phyloP scores from a whole-genome alignment of 2,329 filamentous ascomycete species.

The Arthrocladium fulminans region DNA sequence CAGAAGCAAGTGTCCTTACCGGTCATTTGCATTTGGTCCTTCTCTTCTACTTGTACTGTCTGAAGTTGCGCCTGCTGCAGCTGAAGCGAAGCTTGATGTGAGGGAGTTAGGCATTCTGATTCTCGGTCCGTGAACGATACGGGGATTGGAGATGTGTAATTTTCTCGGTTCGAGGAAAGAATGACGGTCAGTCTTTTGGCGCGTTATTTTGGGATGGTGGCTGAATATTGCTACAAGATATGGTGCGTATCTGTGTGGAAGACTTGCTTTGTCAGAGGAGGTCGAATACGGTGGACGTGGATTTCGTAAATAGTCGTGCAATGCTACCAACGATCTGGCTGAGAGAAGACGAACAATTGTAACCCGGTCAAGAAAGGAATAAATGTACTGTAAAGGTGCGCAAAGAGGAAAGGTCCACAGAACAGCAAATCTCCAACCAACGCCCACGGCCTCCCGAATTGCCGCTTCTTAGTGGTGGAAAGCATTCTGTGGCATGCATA shows the following conservation, averaged over 20 bases:
- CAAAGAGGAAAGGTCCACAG: neutral
- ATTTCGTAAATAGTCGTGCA: conserved; percentile 8
- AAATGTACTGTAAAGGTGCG: conserved; percentile 1
- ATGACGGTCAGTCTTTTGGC: neutral
- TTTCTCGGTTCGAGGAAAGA: neutral
- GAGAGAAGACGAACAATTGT: neutral
- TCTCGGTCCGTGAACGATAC: neutral
- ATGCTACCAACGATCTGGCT: conserved; percentile 7
- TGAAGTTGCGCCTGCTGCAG: conserved; percentile 65
- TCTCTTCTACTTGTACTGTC: conserved; percentile 49
- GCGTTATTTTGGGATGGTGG: neutral
- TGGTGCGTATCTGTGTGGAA: neutral
- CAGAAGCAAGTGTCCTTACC: conserved; percentile 46
- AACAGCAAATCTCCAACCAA: neutral
- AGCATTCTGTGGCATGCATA: neutral
- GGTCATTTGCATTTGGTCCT: conserved; percentile 58
- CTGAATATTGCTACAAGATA: conserved; percentile 4
- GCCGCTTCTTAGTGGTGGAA: neutral
- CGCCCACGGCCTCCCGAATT: neutral
- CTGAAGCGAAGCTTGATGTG: conserved; percentile 75
- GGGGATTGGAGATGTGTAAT: neutral
- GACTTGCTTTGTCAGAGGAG: neutral
- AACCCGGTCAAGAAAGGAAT: conserved; percentile 1
- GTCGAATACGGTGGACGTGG: neutral
- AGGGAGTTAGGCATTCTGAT: conserved; percentile 61